Evolutionary conservation across 192 early-diverging fungal genomes (phyloP).

Genomic region (Backusella mclennaniae): DNA sequence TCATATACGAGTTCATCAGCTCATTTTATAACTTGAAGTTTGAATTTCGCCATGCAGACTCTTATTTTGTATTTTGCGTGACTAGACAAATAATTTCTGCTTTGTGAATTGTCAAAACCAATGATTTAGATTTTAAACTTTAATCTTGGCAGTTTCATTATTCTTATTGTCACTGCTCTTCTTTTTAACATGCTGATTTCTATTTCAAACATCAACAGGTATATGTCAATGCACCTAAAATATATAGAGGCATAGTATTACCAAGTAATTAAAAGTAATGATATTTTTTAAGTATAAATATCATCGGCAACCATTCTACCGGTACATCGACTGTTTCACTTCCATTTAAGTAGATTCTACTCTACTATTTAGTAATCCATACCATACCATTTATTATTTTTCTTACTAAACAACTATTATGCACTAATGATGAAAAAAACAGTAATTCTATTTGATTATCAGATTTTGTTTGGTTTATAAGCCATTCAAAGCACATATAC

Average conservation of each 20-base stretch:
- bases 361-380: not conserved
- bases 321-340: not conserved
- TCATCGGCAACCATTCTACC: not conserved
- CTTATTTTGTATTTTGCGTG: not conserved
- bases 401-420: not conserved
- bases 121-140: not conserved
- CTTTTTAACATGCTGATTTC: not conserved
- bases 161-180: not conserved
- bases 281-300: not conserved
- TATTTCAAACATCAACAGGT: not conserved
- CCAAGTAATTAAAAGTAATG: not conserved
- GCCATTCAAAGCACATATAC: too few species aligned
- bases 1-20: too few species aligned
- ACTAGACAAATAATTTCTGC: not conserved
- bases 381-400: not conserved
- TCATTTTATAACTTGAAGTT: too few species aligned
- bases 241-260: not conserved
- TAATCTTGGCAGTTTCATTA: not conserved
- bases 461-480: not conserved
- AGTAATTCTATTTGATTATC: not conserved
- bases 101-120: not conserved
- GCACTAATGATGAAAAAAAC: not conserved
- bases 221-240: not conserved
- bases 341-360: not conserved
- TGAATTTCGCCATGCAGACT: too few species aligned